phyloP scores from a whole-genome alignment of 306 rosid species.

The Purshia tridentata region DNA sequence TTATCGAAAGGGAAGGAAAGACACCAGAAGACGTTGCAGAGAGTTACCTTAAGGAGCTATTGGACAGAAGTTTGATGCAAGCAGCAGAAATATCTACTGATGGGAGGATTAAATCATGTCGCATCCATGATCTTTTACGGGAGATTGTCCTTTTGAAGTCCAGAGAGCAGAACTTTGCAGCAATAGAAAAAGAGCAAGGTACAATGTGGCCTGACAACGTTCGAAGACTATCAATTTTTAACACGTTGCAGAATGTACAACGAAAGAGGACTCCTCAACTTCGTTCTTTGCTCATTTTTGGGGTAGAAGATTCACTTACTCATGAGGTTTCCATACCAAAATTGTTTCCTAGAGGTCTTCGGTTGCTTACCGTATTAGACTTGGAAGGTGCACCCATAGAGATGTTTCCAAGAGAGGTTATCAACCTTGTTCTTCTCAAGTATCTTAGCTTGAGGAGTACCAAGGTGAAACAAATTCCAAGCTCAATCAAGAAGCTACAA shows the following conservation, averaged over 20 bases:
- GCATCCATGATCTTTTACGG: slow-evolving; percentile 51
- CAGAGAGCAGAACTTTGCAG: slow-evolving; percentile 49
- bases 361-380: slow-evolving; percentile 38
- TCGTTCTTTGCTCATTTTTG: slow-evolving; percentile 57
- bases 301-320: slow-evolving; percentile 33
- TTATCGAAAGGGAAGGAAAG: slow-evolving; percentile 41
- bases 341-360: slow-evolving; percentile 14
- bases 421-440: slow-evolving; percentile 27
- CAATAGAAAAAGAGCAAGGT: slow-evolving; percentile 39
- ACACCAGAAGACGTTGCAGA: slow-evolving; percentile 57
- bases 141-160: slow-evolving; percentile 51
- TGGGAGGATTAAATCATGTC: slow-evolving; percentile 25
- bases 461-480: slow-evolving; percentile 21
- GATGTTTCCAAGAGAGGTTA: slow-evolving; percentile 21
- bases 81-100: slow-evolving; percentile 10
- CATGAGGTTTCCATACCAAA: slow-evolving; percentile 13
- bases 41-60: slow-evolving; percentile 53
- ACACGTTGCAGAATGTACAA: slow-evolving; percentile 35
- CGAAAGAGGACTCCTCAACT: slow-evolving; percentile 43
- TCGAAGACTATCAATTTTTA: slow-evolving; percentile 46
- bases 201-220: slow-evolving; percentile 40
- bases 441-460: slow-evolving; percentile 39
- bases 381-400: slow-evolving; percentile 23
- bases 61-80: slow-evolving; percentile 53
- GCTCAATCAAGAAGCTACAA: slow-evolving; percentile 31